Evolutionary conservation across 2,329 filamentous ascomycete species (phyloP).

Genomic region (Bertia moriformis): DNA sequence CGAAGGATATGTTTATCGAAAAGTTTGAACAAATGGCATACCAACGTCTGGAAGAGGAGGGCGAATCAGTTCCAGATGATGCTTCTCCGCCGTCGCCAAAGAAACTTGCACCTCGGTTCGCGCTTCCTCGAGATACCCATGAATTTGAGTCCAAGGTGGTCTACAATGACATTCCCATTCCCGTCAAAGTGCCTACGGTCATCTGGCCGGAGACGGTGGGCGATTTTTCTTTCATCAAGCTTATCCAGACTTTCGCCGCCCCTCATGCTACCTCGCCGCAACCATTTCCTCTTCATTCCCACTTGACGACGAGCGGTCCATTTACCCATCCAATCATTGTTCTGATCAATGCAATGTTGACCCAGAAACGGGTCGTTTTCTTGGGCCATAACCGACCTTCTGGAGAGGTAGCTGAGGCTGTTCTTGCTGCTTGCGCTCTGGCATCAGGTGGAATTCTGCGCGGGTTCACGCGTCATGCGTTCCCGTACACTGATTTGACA

Average conservation of each 20-base stretch:
- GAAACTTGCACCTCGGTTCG: conserved; percentile 36
- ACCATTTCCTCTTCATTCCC: conserved; percentile 73
- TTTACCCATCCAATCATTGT: conserved; percentile 91
- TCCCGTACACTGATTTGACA: conserved; percentile 93
- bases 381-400: conserved; percentile 89
- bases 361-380: conserved; percentile 92
- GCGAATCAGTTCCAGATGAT: conserved; percentile 23
- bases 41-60: conserved; percentile 59
- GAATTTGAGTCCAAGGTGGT: conserved; percentile 92
- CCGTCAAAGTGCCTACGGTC: conserved; percentile 88
- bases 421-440: conserved; percentile 86
- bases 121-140: conserved; percentile 82
- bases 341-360: conserved; percentile 82
- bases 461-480: conserved; percentile 89
- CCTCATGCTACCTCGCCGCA: conserved; percentile 71
- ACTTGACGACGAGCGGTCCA: conserved; percentile 81
- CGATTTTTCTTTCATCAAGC: conserved; percentile 92
- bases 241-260: conserved; percentile 85
- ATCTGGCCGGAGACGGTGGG: conserved; percentile 91
- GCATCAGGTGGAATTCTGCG: conserved; percentile 83
- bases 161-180: conserved; percentile 92
- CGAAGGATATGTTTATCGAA: conserved; percentile 90
- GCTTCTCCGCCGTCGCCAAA: conserved; percentile 10
- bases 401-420: conserved; percentile 92
- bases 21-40: conserved; percentile 94